Evolutionary conservation across 2,329 filamentous ascomycete species (phyloP), one percentile per base, ranked within the genome.

Genomic region (Verticillium tricorpus): DNA sequence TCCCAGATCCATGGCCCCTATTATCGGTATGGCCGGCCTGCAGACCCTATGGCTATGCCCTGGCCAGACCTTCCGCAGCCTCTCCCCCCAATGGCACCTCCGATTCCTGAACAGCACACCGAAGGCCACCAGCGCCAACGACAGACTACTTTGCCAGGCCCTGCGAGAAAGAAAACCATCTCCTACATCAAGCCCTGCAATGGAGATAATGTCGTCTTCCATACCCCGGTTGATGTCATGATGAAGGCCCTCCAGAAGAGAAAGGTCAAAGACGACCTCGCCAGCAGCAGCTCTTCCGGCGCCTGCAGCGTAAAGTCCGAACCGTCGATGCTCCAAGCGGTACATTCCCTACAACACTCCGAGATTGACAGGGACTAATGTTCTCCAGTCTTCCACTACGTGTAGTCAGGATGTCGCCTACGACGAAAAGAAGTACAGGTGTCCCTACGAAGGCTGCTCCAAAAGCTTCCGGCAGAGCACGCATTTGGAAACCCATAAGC

Each of bases 401-500:
- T 45, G 39, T n/a, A 45, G 39, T n/a, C 39, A 45, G 39, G 39
- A 45, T 17, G 39, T n/a, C 39, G 7, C 39, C 40, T 11, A 22
- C n/a, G n/a, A 50, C 8, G n/a, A 11, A 11, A 95, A 88, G 74
- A 79, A 87, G 69, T 93, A 94, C 73, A 78, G 84, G 19, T 99
- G 95, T 76, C 84, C 82, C 22, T 82, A 92, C 45, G 83, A 87
- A 9, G 85, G 85, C 52, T 98, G 94, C 74, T 81, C 82, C 68
- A 96, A 95, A 79, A 87, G 84, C 64, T 98, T 97, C 74, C 87
- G 86, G 63, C 94, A 98, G 72, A 96, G 94, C 77, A 97, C 93
- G 1, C 94, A 98, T 69, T 83, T 97, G 11, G 90, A 95, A 64
- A 97, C 96, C 57, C 95, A 99, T 74, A 87, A 86, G 56, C 85